Evolutionary conservation across 2,329 filamentous ascomycete species (phyloP), one percentile per base, ranked within the genome.

Genomic region (Colletotrichum lentis): DNA sequence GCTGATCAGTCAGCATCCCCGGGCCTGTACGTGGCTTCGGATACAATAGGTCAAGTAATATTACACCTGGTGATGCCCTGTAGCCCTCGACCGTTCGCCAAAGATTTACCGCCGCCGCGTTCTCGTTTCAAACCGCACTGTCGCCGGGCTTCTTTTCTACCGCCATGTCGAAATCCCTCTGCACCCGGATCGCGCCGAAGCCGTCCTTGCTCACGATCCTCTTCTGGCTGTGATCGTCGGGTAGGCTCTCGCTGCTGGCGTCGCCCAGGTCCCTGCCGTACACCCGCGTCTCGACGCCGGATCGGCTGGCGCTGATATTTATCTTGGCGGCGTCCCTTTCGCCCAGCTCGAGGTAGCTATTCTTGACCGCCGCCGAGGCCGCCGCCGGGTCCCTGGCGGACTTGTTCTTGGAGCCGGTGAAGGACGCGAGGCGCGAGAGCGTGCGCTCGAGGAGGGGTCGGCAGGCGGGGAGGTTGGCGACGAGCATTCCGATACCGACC

Each of bases 401-500:
- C 20, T 68, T 68, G 27, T 68, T 65, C 31, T 68, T 68, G 8
- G 65, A 68, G 41, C 44, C 44, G 18, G 65, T 65, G 5, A 65
- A 68, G 12, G 65, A 68, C 11, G 65, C 60, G 20, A 68, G 65
- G 27, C 50, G 65, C 5, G 65, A 27, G 5, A 68, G 62, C 24
- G 44, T 44, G 20, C 65, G 62, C 50, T 68, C 65, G 50, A 68
- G 65, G 16, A 68, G 55, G 2, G 65, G 65, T 31, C 65, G 62
- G 22, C 65, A 68, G 12, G 65, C 65, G 14, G 65, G 65, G 18
- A 68, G 62, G 37, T 68, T 68, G 24, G 65, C 65, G 27, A 68
- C 65, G 7, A 68, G 49, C 62, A 68, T 55, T 27, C 65, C 65
- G 56, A 68, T 68, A 50, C 65, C 65, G n/a, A 68, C 65, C 46